Percentiles rank a stretch among this genome's conserved stretches.
phyloP scores from a whole-genome alignment of 306 rosid genomes.

The Spatholobus suberectus region DNA sequence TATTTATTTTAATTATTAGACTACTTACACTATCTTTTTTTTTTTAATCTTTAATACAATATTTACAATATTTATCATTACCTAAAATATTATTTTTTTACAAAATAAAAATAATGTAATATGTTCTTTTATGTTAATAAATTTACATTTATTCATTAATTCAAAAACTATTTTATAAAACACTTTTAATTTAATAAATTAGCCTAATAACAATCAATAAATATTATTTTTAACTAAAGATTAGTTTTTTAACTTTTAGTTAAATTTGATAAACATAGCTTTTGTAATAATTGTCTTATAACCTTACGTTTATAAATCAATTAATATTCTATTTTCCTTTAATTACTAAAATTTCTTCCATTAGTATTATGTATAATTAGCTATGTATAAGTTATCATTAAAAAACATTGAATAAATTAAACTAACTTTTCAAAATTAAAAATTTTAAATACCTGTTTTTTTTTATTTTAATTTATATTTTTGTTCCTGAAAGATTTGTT shows the following conservation, averaged over 20 bases:
- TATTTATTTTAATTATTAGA: too few species aligned
- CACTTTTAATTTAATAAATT: too few species aligned
- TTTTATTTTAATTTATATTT: background rate
- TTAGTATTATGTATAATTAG: background rate
- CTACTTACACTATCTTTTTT: background rate
- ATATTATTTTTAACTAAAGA: too few species aligned
- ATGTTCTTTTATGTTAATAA: background rate
- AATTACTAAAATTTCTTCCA: background rate
- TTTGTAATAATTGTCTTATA: background rate
- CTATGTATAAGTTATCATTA: background rate
- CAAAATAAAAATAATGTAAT: background rate
- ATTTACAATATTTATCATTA: background rate
- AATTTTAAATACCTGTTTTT: background rate
- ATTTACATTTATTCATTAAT: background rate
- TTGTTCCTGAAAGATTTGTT: background rate
- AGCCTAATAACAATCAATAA: too few species aligned
- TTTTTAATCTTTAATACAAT: background rate
- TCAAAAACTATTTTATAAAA: background rate
- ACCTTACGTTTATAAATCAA: background rate
- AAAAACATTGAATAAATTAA: background rate
- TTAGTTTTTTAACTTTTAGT: background rate
- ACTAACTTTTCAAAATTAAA: background rate
- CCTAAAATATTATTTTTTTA: background rate
- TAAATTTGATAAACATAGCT: background rate
- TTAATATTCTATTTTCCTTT: background rate